These are phyloP conservation scores for Saprolegnia parasitica DNA, from an alignment of 352 stramenopile species.

Conservation along the genomic window DNA sequence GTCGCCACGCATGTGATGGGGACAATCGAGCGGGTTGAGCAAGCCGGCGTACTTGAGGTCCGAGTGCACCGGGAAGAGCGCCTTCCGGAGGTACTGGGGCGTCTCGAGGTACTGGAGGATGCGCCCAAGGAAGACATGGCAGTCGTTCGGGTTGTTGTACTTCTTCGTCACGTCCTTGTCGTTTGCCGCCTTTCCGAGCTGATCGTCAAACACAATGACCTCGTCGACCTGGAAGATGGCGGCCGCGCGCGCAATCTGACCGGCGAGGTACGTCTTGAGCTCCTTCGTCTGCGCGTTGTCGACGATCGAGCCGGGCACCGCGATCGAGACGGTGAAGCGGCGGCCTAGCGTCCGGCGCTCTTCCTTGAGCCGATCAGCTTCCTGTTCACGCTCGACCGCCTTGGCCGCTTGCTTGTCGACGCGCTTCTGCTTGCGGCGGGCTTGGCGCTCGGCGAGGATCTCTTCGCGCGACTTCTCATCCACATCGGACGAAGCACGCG, in stretches of 20 bases:
- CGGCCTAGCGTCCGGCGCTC: slow-evolving; percentile 53
- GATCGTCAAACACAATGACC: slow-evolving; percentile 98
- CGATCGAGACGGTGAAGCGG: slow-evolving; percentile 94
- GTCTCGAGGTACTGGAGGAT: slow-evolving; percentile 98
- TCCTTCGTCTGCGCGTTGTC: slow-evolving; percentile 97
- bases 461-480: slow-evolving; percentile 44
- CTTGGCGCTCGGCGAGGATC: slow-evolving; percentile 24
- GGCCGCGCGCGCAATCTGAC: slow-evolving; percentile 94
- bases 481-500: slow-evolving; percentile 11
- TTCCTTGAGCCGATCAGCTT: slow-evolving; percentile 37
- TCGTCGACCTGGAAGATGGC: slow-evolving; percentile 98
- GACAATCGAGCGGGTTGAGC: slow-evolving; percentile 94
- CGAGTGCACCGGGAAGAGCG: slow-evolving; percentile 96
- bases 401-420: slow-evolving; percentile 70
- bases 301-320: slow-evolving; percentile 94
- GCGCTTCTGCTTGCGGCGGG: slow-evolving; percentile 40
- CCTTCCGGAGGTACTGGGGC: slow-evolving; percentile 95
- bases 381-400: slow-evolving; percentile 44
- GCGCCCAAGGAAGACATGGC: slow-evolving; percentile 78
- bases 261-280: slow-evolving; percentile 94
- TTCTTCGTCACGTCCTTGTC: slow-evolving; percentile 34
- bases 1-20: slow-evolving; percentile 93
- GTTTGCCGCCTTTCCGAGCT: slow-evolving; percentile 52
- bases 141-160: slow-evolving; percentile 63
- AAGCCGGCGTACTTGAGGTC: slow-evolving; percentile 96